Evolutionary conservation across 2,329 filamentous ascomycete species (phyloP).

Genomic region (Talaromyces sp.): DNA sequence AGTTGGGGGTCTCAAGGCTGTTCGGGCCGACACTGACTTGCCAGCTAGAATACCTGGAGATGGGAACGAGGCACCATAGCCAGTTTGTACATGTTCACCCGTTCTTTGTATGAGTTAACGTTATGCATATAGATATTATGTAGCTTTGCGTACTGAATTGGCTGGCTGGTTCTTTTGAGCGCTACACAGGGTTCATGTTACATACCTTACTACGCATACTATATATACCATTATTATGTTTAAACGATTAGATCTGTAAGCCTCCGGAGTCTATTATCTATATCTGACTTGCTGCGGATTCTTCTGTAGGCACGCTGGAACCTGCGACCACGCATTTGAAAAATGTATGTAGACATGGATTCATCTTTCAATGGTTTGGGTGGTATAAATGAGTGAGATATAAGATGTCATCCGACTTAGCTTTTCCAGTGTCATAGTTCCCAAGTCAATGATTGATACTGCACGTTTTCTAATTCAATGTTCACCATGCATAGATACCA

Average conservation of each 20-base stretch:
- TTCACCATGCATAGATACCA: neutral
- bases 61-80: conserved; percentile 17
- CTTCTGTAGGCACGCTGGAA: neutral
- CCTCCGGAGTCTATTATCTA: neutral
- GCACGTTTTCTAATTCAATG: neutral
- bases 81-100: neutral
- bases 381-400: neutral
- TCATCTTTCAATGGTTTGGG: neutral
- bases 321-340: neutral
- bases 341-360: neutral
- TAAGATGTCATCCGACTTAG: neutral
- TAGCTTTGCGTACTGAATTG: neutral
- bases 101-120: neutral
- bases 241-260: neutral
- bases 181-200: neutral
- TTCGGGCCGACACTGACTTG: conserved; percentile 30
- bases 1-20: conserved; percentile 64
- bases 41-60: conserved; percentile 19
- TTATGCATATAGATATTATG: conserved; percentile 6
- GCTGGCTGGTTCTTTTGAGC: neutral
- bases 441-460: no score
- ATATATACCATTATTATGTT: neutral
- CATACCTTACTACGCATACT: neutral
- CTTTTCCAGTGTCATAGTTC: no score
- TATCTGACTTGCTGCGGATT: neutral